phyloP scores from a whole-genome alignment of 1,284 basidiomycete species.

The Exobasidium rhododendri region DNA sequence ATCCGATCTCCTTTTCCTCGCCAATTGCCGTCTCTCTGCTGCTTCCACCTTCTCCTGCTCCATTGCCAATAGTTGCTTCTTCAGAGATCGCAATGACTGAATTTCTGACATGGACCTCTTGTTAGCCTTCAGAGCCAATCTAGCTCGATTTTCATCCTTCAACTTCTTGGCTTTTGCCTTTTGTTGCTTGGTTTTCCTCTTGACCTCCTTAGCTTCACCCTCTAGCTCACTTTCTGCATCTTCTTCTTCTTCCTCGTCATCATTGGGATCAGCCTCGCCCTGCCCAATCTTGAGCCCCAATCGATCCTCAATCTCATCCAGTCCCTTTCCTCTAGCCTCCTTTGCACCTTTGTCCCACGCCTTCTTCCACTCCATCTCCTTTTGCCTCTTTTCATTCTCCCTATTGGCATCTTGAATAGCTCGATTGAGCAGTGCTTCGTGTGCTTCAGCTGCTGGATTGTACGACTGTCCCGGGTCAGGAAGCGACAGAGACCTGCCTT shows the following conservation, averaged over 20 bases:
- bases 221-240: constrained; percentile 12
- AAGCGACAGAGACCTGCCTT: background rate
- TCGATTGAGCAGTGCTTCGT: constrained; percentile 12
- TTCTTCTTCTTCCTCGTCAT: constrained; percentile 9
- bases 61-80: background rate
- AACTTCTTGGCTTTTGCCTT: background rate
- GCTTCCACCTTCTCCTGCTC: background rate
- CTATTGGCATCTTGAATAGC: constrained; percentile 10
- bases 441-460: constrained; percentile 16
- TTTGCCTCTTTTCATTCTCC: constrained; percentile 1
- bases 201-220: constrained; percentile 7
- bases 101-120: background rate
- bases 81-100: constrained; percentile 3
- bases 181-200: constrained; percentile 18
- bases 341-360: constrained; percentile 12
- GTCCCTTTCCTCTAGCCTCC: background rate
- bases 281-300: constrained; percentile 11
- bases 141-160: constrained; percentile 4
- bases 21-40: background rate
- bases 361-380: constrained; percentile 12
- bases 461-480: constrained; percentile 18
- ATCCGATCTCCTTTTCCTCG: constrained; percentile 2
- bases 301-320: background rate
- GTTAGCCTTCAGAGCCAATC: constrained; percentile 1
- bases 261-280: background rate